Conservation (phyloP, 148 eudicot genomes). For the Fagopyrum homotropicum region DNA sequence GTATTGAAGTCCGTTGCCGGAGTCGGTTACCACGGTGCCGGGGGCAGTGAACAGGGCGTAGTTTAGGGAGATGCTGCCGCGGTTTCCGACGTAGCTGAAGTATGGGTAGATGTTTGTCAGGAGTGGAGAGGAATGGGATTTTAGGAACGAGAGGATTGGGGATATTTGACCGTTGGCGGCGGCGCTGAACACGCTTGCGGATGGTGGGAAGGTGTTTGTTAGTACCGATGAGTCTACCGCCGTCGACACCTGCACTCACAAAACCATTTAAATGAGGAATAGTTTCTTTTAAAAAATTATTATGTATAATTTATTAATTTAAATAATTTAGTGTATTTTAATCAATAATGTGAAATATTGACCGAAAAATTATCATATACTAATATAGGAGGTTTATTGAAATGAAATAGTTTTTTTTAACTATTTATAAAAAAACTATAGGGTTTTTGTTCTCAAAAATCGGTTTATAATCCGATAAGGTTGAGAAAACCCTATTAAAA, state of each 20-base stretch:
- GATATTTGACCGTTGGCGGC: constrained; percentile 12
- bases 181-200: constrained; percentile 18
- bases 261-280: no score
- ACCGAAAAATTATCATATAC: no score
- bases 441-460: no score
- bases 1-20: constrained; percentile 25
- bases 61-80: constrained; percentile 16
- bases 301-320: no score
- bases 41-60: constrained; percentile 43
- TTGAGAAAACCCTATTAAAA: no score
- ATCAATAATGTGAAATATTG: no score
- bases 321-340: no score
- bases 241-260: constrained; percentile 20
- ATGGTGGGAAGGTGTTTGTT: constrained; percentile 26
- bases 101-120: constrained; percentile 44
- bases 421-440: no score
- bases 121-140: constrained; percentile 22
- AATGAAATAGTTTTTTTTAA: no score
- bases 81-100: constrained; percentile 19
- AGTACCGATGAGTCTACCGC: constrained; percentile 21
- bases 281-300: no score
- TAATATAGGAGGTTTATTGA: no score
- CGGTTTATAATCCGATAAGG: no score
- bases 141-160: constrained; percentile 37
- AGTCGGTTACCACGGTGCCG: constrained; percentile 24